These are phyloP conservation scores for Cryphonectria naterciae DNA, from an alignment of 2,329 filamentous ascomycete genomes.

Conservation along the genomic window DNA sequence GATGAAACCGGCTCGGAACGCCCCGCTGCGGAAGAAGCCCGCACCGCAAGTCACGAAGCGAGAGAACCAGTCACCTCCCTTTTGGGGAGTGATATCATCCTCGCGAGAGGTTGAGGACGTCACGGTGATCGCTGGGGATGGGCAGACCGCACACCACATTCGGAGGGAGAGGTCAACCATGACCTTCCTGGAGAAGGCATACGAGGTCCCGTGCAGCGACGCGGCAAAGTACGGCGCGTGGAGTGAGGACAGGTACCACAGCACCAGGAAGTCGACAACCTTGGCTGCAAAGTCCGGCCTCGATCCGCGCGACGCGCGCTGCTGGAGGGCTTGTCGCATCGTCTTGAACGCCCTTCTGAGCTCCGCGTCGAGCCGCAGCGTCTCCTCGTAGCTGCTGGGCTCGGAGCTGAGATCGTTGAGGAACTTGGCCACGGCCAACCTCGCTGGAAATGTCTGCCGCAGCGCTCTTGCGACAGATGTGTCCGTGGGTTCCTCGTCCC, in stretches of 20 bases:
- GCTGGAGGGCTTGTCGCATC: slow-evolving; percentile 39
- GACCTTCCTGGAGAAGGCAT: slow-evolving; percentile 49
- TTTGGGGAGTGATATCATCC: background rate
- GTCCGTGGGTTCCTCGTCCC: slow-evolving; percentile 45
- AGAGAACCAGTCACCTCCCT: slow-evolving; percentile 38
- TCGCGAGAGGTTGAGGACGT: background rate
- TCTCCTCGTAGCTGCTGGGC: slow-evolving; percentile 50
- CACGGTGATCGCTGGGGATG: slow-evolving; percentile 19
- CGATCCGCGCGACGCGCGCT: slow-evolving; percentile 31
- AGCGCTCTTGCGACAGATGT: slow-evolving; percentile 55
- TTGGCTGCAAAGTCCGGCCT: slow-evolving; percentile 51
- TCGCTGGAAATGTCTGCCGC: slow-evolving; percentile 46
- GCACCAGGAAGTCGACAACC: slow-evolving; percentile 47
- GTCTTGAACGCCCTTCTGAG: slow-evolving; percentile 45
- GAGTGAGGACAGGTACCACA: slow-evolving; percentile 55
- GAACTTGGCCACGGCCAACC: slow-evolving; percentile 49
- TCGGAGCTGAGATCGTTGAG: slow-evolving; percentile 50
- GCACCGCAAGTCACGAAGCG: slow-evolving; percentile 46
- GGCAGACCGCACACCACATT: slow-evolving; percentile 34
- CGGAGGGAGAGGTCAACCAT: slow-evolving; percentile 46
- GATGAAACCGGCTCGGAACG: slow-evolving; percentile 45
- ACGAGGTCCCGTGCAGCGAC: slow-evolving; percentile 50
- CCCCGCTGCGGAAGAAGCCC: slow-evolving; percentile 48
- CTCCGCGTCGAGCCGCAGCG: slow-evolving; percentile 50
- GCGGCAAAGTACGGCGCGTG: slow-evolving; percentile 55